Conservation (phyloP, 805 yeast species). For the Yarrowia sp. region DNA sequence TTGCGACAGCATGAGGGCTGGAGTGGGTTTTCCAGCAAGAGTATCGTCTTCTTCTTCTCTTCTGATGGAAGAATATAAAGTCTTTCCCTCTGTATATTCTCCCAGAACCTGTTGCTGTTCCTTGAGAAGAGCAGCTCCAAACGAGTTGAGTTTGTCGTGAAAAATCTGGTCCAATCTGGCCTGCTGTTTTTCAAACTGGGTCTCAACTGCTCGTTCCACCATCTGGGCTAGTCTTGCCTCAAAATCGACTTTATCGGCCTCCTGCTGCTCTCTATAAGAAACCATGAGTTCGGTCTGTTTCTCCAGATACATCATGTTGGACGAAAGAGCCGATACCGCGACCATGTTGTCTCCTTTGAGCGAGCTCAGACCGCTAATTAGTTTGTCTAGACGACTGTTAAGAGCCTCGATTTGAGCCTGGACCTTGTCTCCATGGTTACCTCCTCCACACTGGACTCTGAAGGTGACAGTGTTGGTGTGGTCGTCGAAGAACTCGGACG, state of each 20-base stretch:
- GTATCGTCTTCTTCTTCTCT: background rate
- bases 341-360: slow-evolving; percentile 21
- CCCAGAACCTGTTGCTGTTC: background rate
- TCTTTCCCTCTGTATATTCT: background rate
- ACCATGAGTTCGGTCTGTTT: slow-evolving; percentile 20
- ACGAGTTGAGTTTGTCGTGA: slow-evolving; percentile 4
- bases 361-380: background rate
- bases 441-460: background rate
- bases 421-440: background rate
- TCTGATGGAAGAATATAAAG: background rate
- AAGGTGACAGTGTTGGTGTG: background rate
- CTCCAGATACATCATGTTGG: slow-evolving; percentile 11
- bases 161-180: background rate
- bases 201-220: background rate
- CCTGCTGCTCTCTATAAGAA: slow-evolving; percentile 1
- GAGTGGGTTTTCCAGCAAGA: background rate
- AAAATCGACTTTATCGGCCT: background rate
- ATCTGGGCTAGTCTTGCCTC: background rate
- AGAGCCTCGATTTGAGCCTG: background rate
- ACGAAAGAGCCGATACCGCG: background rate
- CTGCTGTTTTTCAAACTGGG: background rate
- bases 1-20: background rate
- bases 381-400: background rate
- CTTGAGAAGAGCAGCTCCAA: background rate
- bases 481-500: background rate